Percentiles rank a stretch among this genome's conserved stretches.
Evolutionary conservation across 441 rosid species (phyloP).

Genomic region (Bruguiera hainesii): DNA sequence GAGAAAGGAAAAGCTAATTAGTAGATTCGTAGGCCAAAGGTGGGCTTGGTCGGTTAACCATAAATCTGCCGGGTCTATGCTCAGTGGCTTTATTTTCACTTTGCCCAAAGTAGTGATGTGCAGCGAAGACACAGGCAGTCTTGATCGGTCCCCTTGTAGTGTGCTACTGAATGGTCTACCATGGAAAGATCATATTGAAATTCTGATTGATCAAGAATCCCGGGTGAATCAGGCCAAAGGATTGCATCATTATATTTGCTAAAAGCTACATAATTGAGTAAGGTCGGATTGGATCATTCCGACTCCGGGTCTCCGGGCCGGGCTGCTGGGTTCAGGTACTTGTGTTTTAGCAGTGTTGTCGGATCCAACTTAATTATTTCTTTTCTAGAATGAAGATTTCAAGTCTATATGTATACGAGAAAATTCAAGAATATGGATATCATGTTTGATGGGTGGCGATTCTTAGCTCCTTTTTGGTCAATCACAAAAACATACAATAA

Average conservation of each 20-base stretch:
- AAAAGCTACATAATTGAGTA: too few relatives aligned
- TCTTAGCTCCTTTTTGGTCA: too few relatives aligned
- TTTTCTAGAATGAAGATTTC: too few relatives aligned
- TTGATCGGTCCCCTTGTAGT: conserved; percentile 19
- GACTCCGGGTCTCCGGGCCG: neutral
- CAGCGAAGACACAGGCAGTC: conserved; percentile 6
- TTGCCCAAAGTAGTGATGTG: conserved; percentile 18
- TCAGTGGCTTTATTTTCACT: neutral
- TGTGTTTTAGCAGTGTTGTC: too few relatives aligned
- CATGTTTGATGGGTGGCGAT: too few relatives aligned
- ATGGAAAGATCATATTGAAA: neutral
- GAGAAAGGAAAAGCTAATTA: conserved; percentile 20
- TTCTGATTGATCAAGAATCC: conserved; percentile 19
- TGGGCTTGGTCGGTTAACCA: conserved; percentile 8
- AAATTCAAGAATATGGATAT: too few relatives aligned
- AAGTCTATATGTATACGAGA: too few relatives aligned
- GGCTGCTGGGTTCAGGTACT: too few relatives aligned
- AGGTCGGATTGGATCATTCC: neutral
- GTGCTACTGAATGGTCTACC: conserved; percentile 11
- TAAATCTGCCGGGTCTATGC: conserved; percentile 16
- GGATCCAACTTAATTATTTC: too few relatives aligned
- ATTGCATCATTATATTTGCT: neutral
- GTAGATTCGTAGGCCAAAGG: conserved; percentile 29
- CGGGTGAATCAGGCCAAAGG: conserved; percentile 2
- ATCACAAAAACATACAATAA: too few relatives aligned